Conservation (phyloP, 768 basidiomycete genomes). For the Mycena filopes region DNA sequence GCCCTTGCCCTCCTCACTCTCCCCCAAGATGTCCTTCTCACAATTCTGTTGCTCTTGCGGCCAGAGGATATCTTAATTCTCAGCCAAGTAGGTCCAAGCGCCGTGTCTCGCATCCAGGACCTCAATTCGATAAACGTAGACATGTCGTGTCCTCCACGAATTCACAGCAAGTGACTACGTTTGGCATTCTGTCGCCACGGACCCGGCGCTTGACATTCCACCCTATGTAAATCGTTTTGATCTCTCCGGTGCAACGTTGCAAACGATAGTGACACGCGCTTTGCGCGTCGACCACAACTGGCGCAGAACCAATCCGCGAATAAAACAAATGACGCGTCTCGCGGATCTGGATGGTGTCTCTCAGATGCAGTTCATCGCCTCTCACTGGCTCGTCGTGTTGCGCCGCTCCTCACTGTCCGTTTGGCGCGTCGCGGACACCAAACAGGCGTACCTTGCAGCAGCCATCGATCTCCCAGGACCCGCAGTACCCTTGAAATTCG, state of each 20-base stretch:
- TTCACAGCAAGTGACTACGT: slow-evolving; percentile 62
- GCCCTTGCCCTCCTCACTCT: slow-evolving; percentile 42
- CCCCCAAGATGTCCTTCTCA: slow-evolving; percentile 57
- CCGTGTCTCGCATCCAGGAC: too few relatives aligned
- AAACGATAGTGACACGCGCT: slow-evolving; percentile 52
- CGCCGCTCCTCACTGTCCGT: slow-evolving; percentile 51
- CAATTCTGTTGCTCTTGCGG: slow-evolving; percentile 45
- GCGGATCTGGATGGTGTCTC: slow-evolving; percentile 51
- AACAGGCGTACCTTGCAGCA: slow-evolving; percentile 40
- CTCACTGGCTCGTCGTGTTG: slow-evolving; percentile 59
- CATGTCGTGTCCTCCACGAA: slow-evolving; percentile 70
- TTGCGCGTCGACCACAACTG: slow-evolving; percentile 64
- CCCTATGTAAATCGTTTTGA: slow-evolving; percentile 41
- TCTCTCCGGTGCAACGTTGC: slow-evolving; percentile 53
- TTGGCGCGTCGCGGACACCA: slow-evolving; percentile 52
- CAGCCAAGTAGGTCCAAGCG: slow-evolving; percentile 51
- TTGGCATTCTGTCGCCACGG: slow-evolving; percentile 58
- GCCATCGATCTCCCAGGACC: slow-evolving; percentile 37
- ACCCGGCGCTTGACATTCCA: slow-evolving; percentile 61
- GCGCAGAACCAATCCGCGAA: slow-evolving; percentile 47
- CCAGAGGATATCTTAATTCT: slow-evolving; percentile 58
- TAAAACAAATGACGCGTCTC: slow-evolving; percentile 51
- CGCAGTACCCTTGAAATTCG: slow-evolving; percentile 44
- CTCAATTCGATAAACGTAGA: too few relatives aligned
- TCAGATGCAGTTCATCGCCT: slow-evolving; percentile 60